These are phyloP conservation scores for Singerocomus inundabilis DNA, from an alignment of 1,284 basidiomycete species.

Conservation along the genomic window DNA sequence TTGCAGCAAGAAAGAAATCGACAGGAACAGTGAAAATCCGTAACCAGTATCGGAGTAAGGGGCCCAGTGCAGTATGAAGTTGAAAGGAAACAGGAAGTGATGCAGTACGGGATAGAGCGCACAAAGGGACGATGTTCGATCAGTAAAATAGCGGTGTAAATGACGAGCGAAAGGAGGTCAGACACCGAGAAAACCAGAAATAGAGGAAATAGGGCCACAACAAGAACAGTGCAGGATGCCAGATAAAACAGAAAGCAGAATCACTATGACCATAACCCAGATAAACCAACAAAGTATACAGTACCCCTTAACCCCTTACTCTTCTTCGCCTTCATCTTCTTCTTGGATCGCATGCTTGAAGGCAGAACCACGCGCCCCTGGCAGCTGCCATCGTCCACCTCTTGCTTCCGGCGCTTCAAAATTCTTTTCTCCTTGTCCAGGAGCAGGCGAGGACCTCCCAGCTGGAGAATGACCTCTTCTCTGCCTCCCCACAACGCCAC, in stretches of 20 bases:
- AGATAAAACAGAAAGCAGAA: slow-evolving; percentile 8
- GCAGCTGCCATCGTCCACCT: slow-evolving; percentile 62
- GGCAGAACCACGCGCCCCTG: slow-evolving; percentile 58
- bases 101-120: slow-evolving; percentile 12
- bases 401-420: slow-evolving; percentile 49
- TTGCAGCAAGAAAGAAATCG: slow-evolving; percentile 1
- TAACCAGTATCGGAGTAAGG: slow-evolving; percentile 21
- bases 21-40: slow-evolving; percentile 12
- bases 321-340: slow-evolving; percentile 45
- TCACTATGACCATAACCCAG: slow-evolving; percentile 4
- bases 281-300: too few species aligned
- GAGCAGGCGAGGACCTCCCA: slow-evolving; percentile 56
- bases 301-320: too few species aligned
- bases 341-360: slow-evolving; percentile 70
- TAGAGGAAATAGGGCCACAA: slow-evolving; percentile 1
- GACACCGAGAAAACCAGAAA: slow-evolving; percentile 5
- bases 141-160: slow-evolving; percentile 23
- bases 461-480: slow-evolving; percentile 58
- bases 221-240: slow-evolving; percentile 10
- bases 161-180: slow-evolving; percentile 2
- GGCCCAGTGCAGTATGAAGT: slow-evolving; percentile 3
- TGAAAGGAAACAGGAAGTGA: neutral
- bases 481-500: slow-evolving; percentile 25
- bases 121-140: slow-evolving; percentile 1
- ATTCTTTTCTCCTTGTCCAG: slow-evolving; percentile 41